These are phyloP conservation scores for Adansonia gregorii DNA, from an alignment of 441 rosid genomes.

Conservation along the genomic window DNA sequence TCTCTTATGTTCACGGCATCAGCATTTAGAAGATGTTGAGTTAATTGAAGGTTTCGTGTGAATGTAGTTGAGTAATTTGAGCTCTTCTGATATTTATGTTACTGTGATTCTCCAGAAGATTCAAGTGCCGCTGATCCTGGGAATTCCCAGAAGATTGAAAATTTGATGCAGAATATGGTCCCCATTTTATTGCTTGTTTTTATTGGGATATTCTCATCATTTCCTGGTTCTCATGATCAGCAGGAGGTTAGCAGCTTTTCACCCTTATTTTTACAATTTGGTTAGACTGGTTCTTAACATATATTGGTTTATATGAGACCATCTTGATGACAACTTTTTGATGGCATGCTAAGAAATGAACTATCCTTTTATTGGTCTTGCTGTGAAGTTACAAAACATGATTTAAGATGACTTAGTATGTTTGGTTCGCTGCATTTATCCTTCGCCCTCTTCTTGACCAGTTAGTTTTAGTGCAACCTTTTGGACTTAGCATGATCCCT, in stretches of 20 bases:
- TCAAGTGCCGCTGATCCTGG: slow-evolving; percentile 46
- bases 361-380: background rate
- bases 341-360: too few relatives aligned
- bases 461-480: background rate
- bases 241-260: slow-evolving; percentile 39
- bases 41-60: background rate
- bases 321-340: background rate
- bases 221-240: slow-evolving; percentile 40
- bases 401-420: background rate
- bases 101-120: slow-evolving; percentile 39
- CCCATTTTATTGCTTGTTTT: too few relatives aligned
- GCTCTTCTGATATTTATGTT: background rate
- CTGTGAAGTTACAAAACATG: background rate
- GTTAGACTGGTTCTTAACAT: slow-evolving; percentile 5
- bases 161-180: slow-evolving; percentile 37
- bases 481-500: background rate
- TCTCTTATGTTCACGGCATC: background rate
- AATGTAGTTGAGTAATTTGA: background rate
- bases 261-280: background rate
- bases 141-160: slow-evolving; percentile 35
- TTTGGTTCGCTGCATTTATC: background rate
- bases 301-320: background rate
- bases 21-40: background rate
- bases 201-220: slow-evolving; percentile 12
- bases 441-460: background rate